Conservation (phyloP, 345 rosid genomes). For the Euphorbia tirucalli region DNA sequence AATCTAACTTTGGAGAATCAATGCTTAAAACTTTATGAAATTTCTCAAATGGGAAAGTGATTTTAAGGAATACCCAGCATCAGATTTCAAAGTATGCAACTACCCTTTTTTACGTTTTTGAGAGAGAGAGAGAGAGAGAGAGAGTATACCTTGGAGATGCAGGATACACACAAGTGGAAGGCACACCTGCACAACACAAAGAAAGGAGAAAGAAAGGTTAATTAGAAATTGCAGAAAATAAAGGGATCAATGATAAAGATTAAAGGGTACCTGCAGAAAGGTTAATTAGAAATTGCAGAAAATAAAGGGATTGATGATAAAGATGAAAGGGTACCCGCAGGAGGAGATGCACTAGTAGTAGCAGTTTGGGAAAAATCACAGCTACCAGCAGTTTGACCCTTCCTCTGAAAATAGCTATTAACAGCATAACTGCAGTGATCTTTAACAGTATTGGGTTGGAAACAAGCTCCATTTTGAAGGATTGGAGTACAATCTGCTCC, state of each 20-base stretch:
- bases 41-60: not conserved
- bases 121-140: not conserved
- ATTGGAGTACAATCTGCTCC: slow-evolving; percentile 31
- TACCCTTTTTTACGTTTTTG: not conserved
- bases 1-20: not conserved
- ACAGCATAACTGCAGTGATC: slow-evolving; percentile 89
- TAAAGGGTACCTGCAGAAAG: too few relatives aligned
- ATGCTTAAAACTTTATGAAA: slow-evolving; percentile 3
- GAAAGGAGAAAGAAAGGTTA: not conserved
- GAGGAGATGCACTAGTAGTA: slow-evolving; percentile 17
- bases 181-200: slow-evolving; percentile 12
- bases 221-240: not conserved
- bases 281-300: too few relatives aligned
- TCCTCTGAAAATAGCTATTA: slow-evolving; percentile 77
- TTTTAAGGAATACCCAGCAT: not conserved
- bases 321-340: slow-evolving; percentile 8
- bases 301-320: not conserved
- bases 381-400: slow-evolving; percentile 49
- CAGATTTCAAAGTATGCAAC: not conserved
- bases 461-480: slow-evolving; percentile 68
- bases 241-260: not conserved
- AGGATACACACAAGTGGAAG: slow-evolving; percentile 19
- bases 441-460: slow-evolving; percentile 73
- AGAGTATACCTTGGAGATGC: slow-evolving; percentile 17
- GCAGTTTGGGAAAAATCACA: slow-evolving; percentile 85